Conservation (phyloP, 2,329 filamentous ascomycete genomes). For the Pseudodiploospora longispora region DNA sequence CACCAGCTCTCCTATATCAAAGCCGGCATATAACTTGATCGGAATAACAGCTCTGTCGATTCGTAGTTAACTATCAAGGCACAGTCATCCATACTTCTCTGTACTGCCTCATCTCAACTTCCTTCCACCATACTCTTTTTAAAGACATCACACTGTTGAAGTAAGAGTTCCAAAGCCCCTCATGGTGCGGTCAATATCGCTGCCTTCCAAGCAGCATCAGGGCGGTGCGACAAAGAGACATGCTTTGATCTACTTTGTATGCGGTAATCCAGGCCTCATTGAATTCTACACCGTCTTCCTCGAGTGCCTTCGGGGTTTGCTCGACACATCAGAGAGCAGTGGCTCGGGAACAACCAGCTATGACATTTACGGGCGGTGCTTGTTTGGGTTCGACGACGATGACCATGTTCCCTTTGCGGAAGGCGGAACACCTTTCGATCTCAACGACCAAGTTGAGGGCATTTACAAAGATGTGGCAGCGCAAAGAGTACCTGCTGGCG, state of each 20-base stretch:
- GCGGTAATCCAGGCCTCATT: slow-evolving; percentile 70
- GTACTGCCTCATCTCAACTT: too few species aligned
- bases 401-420: slow-evolving; percentile 40
- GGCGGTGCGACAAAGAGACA: slow-evolving; percentile 12
- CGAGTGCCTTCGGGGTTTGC: slow-evolving; percentile 42
- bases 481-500: slow-evolving; percentile 15
- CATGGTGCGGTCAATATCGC: slow-evolving; percentile 20
- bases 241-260: slow-evolving; percentile 61
- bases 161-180: not conserved
- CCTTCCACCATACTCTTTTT: too few species aligned
- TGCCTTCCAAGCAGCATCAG: slow-evolving; percentile 19
- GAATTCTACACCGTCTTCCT: slow-evolving; percentile 67
- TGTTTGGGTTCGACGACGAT: slow-evolving; percentile 49
- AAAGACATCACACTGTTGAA: not conserved
- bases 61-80: too few species aligned
- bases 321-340: slow-evolving; percentile 34
- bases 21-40: too few species aligned
- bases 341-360: slow-evolving; percentile 26
- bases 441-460: slow-evolving; percentile 46
- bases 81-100: too few species aligned
- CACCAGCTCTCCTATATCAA: too few species aligned
- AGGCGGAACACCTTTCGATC: slow-evolving; percentile 34
- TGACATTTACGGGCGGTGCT: slow-evolving; percentile 50
- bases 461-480: slow-evolving; percentile 30
- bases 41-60: too few species aligned